Evolutionary conservation across 257 asterid genomes (phyloP), one percentile per base, ranked within the genome.

Genomic region (Scutellaria minor): DNA sequence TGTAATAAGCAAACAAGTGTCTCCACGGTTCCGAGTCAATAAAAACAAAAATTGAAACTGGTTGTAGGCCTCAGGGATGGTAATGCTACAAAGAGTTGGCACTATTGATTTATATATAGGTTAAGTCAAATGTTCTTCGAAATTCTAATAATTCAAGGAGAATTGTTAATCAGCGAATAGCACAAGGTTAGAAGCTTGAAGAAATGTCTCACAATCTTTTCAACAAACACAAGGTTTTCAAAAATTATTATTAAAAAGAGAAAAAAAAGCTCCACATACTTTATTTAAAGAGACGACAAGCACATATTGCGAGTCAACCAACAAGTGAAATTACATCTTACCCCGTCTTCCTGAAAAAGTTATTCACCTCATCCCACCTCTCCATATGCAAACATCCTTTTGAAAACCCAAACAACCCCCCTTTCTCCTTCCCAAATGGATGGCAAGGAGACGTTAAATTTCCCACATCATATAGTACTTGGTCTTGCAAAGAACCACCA

Each of bases 401-500:
- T 12, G 99, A 88, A 82, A 88, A 95, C 75, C 99, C 99, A 81
- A 92, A 95, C 68, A 95, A 76, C 6, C 98, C 99, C 22, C 78
- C 83, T 61, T 77, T 83, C 70, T 88, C 79, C 86, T 86, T 83
- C 15, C 12, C 77, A 73, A 95, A 90, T 15, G 86, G 77, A n/a
- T 59, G 71, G 78, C 99, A 95, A 70, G 88, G 82, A 47, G 85
- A 62, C 20, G 77, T 75, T 40, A 71, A 63, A 66, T 83, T 86
- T 46, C 92, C 98, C 42, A 95, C 89, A 39, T 77, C 73, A 76
- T 95, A 95, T 46, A 83, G 18, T 31, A 92, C 96, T 90, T 86
- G 96, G 68, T 95, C 97, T 87, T 95, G 99, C 87, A 95, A 83
- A 11, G 99, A 95, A 78, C 99, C 99, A 45, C 98, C 98, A 12